Percentiles rank a stretch among this genome's conserved stretches.
phyloP scores from a whole-genome alignment of 2,329 filamentous ascomycete genomes.

The Hirsutella rhossiliensis region DNA sequence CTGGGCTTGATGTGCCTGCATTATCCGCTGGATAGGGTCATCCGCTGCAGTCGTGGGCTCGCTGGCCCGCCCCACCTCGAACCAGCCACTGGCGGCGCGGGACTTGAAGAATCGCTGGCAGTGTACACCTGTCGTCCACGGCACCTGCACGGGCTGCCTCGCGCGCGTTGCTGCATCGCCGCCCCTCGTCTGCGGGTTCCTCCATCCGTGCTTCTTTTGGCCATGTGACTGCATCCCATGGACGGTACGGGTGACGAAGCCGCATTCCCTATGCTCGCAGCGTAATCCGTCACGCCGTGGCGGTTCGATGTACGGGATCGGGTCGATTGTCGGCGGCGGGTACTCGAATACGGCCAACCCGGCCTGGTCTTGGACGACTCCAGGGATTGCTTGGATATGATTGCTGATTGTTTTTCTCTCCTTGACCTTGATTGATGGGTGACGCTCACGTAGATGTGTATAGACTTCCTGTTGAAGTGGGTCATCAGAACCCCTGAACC shows the following conservation, averaged over 20 bases:
- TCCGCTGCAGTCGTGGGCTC: not conserved
- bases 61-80: not conserved
- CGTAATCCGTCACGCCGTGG: not conserved
- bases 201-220: not conserved
- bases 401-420: not conserved
- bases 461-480: too few relatives aligned
- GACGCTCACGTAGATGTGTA: not conserved
- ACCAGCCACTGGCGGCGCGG: conserved; percentile 1
- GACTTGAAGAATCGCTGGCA: conserved; percentile 1
- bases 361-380: not conserved
- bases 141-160: not conserved
- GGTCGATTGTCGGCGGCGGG: not conserved
- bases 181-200: not conserved
- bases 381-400: not conserved
- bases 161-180: not conserved
- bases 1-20: not conserved
- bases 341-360: not conserved
- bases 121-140: not conserved
- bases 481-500: too few relatives aligned
- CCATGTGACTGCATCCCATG: not conserved
- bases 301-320: not conserved
- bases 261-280: not conserved
- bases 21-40: not conserved
- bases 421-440: not conserved
- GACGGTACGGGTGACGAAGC: not conserved